Evolutionary conservation across 768 basidiomycete species (phyloP), one percentile per base, ranked within the genome.

Genomic region (Mycena vulgaris): DNA sequence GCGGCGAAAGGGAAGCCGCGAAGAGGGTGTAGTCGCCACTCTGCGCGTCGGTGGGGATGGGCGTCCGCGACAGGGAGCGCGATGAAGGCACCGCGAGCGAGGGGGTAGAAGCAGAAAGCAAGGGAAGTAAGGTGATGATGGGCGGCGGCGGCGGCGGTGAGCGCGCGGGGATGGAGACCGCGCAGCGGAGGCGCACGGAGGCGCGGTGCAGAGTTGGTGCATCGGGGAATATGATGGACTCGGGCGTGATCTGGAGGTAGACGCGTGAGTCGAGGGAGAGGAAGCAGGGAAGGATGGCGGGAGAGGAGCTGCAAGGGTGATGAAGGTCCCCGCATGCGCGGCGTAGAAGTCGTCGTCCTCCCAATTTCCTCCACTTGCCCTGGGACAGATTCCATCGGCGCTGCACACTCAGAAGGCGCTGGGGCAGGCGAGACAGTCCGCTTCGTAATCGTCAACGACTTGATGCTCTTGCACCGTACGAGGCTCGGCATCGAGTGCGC

Each of bases 391-490:
- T n/a, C n/a, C n/a, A n/a, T n/a, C n/a, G n/a, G n/a, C n/a, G n/a
- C n/a, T n/a, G n/a, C n/a, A n/a, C n/a, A n/a, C n/a, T n/a, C 42
- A 0, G 63, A 30, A 7, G 42, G 30, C 14, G 69, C 31, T 2
- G 69, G 69, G 17, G 52, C 13, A 19, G 69, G 69, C 10, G 69
- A 70, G 14, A 62, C 6, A 37, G 35, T 37, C 8, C 14, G 8
- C 14, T 14, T 14, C 8, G 35, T n/a, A 7, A 70, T 37, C 2
- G 33, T n/a, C 11, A 70, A 40, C 19, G 69, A 64, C 52, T 66
- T 70, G 69, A 70, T 70, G 59, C 52, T 66, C 45, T 66, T 70
- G 45, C 69, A 70, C 4, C 69, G 63, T 1, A 61, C n/a, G n/a
- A n/a, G n/a, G n/a, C 51, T 3, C 66, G 16, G 25, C 63, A 37